Percentiles rank a stretch among this genome's conserved stretches.
These are phyloP conservation scores for Aspergillus ochraceoroseus DNA, from an alignment of 2,329 filamentous ascomycete species.

Conservation along the genomic window DNA sequence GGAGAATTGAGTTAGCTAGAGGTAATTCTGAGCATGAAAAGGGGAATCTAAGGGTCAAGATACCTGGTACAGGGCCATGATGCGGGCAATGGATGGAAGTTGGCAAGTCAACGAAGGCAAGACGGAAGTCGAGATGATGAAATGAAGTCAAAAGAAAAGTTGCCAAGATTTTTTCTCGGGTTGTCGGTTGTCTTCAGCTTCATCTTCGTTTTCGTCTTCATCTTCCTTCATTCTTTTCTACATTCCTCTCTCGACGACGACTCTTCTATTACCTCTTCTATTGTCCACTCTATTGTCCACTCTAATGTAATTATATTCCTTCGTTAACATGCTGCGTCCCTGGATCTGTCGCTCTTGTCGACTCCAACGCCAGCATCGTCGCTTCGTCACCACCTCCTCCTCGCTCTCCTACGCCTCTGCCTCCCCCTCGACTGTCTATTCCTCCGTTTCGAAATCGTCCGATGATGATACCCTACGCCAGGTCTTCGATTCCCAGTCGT, in stretches of 20 bases:
- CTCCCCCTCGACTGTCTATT: constrained; percentile 26
- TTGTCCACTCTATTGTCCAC: too few relatives aligned
- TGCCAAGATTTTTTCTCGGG: constrained; percentile 29
- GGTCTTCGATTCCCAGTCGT: constrained; percentile 72
- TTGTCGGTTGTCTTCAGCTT: constrained; percentile 18
- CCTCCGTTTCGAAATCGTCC: constrained; percentile 23
- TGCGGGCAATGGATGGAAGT: constrained; percentile 31
- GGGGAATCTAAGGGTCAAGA: constrained; percentile 4
- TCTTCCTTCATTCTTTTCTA: background rate
- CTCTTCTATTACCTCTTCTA: constrained; percentile 7
- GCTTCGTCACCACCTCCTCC: constrained; percentile 12
- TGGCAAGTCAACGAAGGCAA: constrained; percentile 30
- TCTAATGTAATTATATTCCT: constrained; percentile 15
- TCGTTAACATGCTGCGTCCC: constrained; percentile 12
- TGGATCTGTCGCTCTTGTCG: constrained; percentile 13
- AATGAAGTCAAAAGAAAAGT: constrained; percentile 14
- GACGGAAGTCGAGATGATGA: constrained; percentile 15
- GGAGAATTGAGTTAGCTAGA: constrained; percentile 32
- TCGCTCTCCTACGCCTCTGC: constrained; percentile 15
- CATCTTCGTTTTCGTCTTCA: constrained; percentile 11
- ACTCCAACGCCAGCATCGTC: constrained; percentile 10
- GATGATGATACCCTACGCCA: constrained; percentile 72
- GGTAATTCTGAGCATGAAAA: constrained; percentile 12
- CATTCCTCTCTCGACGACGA: constrained; percentile 5
- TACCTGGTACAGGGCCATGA: constrained; percentile 43